Evolutionary conservation across 306 rosid species (phyloP), one percentile per base, ranked within the genome.

Genomic region (Ormosia semicastrata): DNA sequence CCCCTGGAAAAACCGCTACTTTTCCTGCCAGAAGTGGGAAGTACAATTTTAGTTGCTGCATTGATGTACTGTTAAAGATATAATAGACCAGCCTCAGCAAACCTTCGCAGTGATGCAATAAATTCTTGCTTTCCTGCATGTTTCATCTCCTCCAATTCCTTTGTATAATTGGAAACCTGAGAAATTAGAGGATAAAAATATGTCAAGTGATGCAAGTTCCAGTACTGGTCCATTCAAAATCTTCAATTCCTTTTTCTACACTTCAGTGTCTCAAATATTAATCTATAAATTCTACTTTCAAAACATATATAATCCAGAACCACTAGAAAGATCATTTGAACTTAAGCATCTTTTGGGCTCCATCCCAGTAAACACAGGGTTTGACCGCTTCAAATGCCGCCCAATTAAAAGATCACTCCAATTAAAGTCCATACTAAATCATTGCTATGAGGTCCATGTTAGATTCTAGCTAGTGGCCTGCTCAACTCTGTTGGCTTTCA

Each of bases 1-100:
- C 99, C 99, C 81, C 98, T 85, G 2, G 99, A 90, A 83, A 93
- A 95, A 11, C 99, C 99, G 24, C 95, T 93, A 80, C 99, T 95
- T 82, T 90, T 93, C 87, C 98, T 95, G 86, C 80, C 79, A 59
- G 15, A 29, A 18, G 6, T 6, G 8, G 39, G 39, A 57, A 17
- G 11, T 6, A 3, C 9, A 78, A 50, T 5, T 46, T n/a, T 56
- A 32, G 13, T 71, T 63, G 50, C 58, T 0, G 40, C 30, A 65
- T 17, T 0, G 6, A 36, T 29, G 2, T 14, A 63, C 39, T 30
- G 7, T 8, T 0, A 13, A 53, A 3, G 70, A 57, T 40, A 32
- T 57, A 57, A 52, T 52, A 64, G 40, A 18, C 50, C 2, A 41
- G 15, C 12, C n/a, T 0, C 13, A 1, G 24, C 69, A 50, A 67